phyloP scores from a whole-genome alignment of 176 grass and related monocot genomes.

The Guadua angustifolia region DNA sequence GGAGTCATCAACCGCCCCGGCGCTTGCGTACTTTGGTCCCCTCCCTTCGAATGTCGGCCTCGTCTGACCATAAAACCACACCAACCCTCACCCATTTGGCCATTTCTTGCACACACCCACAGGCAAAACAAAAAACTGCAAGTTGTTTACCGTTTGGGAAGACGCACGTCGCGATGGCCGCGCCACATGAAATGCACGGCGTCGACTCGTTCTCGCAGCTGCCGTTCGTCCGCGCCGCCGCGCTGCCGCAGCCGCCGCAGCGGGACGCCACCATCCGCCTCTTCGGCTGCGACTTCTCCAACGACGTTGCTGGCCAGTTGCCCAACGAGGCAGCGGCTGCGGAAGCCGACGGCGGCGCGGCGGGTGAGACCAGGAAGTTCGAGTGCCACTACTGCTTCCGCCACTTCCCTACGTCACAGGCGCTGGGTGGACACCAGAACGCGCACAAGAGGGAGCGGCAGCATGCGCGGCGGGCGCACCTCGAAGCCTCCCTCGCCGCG shows the following conservation, averaged over 20 bases:
- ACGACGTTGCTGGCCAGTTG: constrained; percentile 30
- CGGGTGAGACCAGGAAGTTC: constrained; percentile 57
- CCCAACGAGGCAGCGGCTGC: neutral
- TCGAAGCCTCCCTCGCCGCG: constrained; percentile 68
- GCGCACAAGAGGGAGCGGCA: constrained; percentile 99
- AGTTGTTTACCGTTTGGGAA: neutral
- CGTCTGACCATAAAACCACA: constrained; percentile 47
- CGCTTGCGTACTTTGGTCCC: constrained; percentile 33
- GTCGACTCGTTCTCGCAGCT: constrained; percentile 71
- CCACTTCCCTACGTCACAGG: constrained; percentile 96
- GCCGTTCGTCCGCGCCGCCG: constrained; percentile 35
- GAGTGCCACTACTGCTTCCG: constrained; percentile 99
- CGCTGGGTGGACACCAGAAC: constrained; percentile 95
- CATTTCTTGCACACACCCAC: neutral
- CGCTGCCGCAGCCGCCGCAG: neutral
- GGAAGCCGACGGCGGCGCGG: neutral
- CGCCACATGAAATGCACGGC: constrained; percentile 37
- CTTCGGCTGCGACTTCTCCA: constrained; percentile 81
- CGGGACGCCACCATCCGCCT: constrained; percentile 64
- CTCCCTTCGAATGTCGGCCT: neutral
- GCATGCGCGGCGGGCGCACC: constrained; percentile 83
- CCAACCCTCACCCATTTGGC: neutral
- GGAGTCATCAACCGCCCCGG: constrained; percentile 13
- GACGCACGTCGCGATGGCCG: constrained; percentile 37
- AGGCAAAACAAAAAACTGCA: neutral